These are phyloP conservation scores for Aegilops umbellulata DNA, from an alignment of 176 grass and related monocot genomes.

Conservation along the genomic window DNA sequence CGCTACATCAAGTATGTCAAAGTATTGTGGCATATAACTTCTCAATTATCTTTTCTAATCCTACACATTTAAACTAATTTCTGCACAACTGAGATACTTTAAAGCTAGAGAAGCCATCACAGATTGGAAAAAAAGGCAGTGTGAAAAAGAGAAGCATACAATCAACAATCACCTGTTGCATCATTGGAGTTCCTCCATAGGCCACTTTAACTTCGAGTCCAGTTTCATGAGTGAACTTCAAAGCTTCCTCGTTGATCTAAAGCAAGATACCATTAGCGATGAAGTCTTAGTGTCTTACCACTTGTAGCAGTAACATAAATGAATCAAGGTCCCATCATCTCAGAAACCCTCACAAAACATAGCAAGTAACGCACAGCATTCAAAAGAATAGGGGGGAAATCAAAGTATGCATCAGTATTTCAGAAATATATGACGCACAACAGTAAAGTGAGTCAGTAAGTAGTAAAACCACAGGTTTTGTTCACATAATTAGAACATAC, in stretches of 20 bases:
- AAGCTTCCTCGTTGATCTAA: constrained; percentile 78
- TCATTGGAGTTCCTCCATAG: constrained; percentile 68
- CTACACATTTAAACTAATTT: not conserved
- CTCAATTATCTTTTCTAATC: not conserved
- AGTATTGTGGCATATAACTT: not conserved
- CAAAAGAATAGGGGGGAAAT: not conserved
- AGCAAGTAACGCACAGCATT: not conserved
- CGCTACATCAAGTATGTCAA: not conserved
- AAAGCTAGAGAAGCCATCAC: not conserved
- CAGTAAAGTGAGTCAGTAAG: not conserved
- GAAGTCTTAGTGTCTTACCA: not conserved
- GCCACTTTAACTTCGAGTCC: constrained; percentile 58
- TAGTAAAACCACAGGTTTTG: not conserved
- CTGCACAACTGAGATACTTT: not conserved
- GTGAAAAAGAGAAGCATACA: not conserved
- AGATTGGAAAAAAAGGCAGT: not conserved
- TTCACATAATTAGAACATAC: not conserved
- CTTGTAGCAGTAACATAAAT: not conserved
- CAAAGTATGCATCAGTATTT: not conserved
- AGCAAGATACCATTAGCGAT: not conserved
- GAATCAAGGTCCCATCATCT: not conserved
- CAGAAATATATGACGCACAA: not conserved
- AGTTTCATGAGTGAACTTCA: constrained; percentile 62
- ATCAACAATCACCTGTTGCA: constrained; percentile 44
- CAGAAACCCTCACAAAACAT: not conserved